These are phyloP conservation scores for Salvia miltiorrhiza DNA, from an alignment of 257 asterid species.

Conservation along the genomic window DNA sequence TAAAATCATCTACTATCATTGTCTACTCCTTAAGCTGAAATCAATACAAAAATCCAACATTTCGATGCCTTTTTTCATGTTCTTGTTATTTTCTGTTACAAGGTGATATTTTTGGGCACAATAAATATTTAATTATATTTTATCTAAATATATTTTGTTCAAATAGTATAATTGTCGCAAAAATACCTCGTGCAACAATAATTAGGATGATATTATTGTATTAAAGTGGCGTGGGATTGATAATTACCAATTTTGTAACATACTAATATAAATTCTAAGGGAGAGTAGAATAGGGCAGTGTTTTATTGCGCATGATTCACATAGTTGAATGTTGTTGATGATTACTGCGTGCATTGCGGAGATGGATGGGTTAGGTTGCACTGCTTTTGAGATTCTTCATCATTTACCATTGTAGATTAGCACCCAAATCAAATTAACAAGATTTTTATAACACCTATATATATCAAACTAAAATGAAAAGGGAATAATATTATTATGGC, in stretches of 20 bases:
- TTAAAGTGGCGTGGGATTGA: neutral
- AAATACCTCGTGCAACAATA: neutral
- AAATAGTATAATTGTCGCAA: too few species aligned
- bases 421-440: neutral
- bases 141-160: too few species aligned
- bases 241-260: neutral
- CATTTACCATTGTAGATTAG: neutral
- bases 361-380: conserved; percentile 5
- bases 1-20: too few species aligned
- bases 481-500: neutral
- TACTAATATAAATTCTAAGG: too few species aligned
- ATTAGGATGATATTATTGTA: neutral
- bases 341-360: conserved; percentile 25
- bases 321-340: neutral
- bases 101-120: too few species aligned
- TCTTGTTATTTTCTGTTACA: too few species aligned
- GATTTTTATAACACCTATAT: too few species aligned
- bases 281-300: too few species aligned
- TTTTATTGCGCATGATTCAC: neutral
- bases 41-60: too few species aligned
- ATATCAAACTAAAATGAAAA: neutral
- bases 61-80: too few species aligned
- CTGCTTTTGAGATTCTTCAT: conserved; percentile 16
- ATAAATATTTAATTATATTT: too few species aligned
- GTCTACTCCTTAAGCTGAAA: too few species aligned